phyloP scores from a whole-genome alignment of 495 filamentous ascomycete genomes.

The Penicillium paxilli region DNA sequence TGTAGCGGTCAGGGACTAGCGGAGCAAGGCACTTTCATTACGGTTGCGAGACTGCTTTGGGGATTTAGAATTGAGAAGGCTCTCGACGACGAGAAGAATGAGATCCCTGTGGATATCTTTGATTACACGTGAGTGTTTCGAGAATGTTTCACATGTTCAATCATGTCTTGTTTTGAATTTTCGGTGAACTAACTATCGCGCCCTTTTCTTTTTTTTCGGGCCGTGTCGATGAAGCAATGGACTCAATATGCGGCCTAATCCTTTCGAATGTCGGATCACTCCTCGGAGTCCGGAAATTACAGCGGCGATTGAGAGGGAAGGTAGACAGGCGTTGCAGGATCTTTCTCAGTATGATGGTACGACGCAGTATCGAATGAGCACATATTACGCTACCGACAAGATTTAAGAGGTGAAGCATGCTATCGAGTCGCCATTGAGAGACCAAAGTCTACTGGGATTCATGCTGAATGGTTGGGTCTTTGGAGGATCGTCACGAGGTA shows the following conservation, averaged over 20 bases:
- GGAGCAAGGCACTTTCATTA: slow-evolving; percentile 40
- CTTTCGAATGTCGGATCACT: slow-evolving; percentile 37
- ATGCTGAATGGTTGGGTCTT: not conserved
- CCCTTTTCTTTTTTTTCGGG: no score
- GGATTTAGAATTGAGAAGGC: slow-evolving; percentile 37
- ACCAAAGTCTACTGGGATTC: not conserved
- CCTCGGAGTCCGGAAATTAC: slow-evolving; percentile 46
- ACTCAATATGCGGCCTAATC: slow-evolving; percentile 37
- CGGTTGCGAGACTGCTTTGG: slow-evolving; percentile 18
- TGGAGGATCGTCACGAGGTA: not conserved
- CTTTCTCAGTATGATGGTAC: slow-evolving; percentile 58
- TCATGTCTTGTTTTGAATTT: not conserved
- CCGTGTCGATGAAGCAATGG: slow-evolving; percentile 28
- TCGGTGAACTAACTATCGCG: slow-evolving; percentile 6
- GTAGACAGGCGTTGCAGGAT: slow-evolving; percentile 50
- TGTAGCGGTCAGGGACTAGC: slow-evolving; percentile 42
- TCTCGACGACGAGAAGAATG: slow-evolving; percentile 44
- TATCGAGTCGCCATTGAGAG: not conserved
- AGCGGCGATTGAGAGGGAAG: slow-evolving; percentile 54
- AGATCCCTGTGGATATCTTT: slow-evolving; percentile 49
- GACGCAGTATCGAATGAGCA: slow-evolving; percentile 57
- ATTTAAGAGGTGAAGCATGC: not conserved
- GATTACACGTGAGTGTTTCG: slow-evolving; percentile 37
- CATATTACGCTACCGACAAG: slow-evolving; percentile 45
- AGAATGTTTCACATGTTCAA: not conserved